Conservation (phyloP, 1,139 yeast genomes). For the Magnusiomyces tetraspermus region DNA sequence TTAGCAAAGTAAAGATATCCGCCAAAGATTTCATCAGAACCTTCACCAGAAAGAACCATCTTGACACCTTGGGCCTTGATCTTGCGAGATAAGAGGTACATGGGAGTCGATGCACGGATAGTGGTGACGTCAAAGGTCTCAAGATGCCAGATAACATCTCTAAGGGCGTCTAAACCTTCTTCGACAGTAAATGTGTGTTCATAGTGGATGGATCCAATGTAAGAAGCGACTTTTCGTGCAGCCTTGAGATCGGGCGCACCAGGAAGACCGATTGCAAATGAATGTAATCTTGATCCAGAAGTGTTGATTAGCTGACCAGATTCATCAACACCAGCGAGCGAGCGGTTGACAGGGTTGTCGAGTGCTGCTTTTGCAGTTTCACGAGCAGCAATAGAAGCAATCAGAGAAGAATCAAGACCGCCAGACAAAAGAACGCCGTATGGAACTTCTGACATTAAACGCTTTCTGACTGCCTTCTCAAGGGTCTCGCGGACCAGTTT, state of each 20-base stretch:
- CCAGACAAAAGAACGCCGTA: conserved; percentile 95
- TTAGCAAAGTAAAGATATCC: conserved; percentile 95
- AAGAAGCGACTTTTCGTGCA: conserved; percentile 87
- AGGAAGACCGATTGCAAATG: conserved; percentile 94
- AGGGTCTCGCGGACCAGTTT: conserved; percentile 63
- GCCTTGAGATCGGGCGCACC: conserved; percentile 97
- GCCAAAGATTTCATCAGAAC: conserved; percentile 97
- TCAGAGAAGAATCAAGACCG: conserved; percentile 91
- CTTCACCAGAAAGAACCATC: conserved; percentile 98
- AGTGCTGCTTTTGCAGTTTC: conserved; percentile 76
- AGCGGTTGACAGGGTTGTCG: conserved; percentile 38
- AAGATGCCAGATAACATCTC: conserved; percentile 88
- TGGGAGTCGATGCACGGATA: conserved; percentile 97
- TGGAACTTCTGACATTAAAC: conserved; percentile 98
- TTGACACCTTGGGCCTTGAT: conserved; percentile 99
- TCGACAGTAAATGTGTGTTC: conserved; percentile 94
- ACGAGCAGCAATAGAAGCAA: conserved; percentile 94
- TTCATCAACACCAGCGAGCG: conserved; percentile 87
- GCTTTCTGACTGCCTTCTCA: conserved; percentile 94
- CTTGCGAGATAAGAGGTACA: conserved; percentile 91
- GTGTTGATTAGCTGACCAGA: conserved; percentile 63
- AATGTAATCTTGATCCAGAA: conserved; percentile 83
- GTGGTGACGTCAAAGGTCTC: conserved; percentile 99
- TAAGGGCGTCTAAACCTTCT: conserved; percentile 92
- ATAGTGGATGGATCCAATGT: conserved; percentile 92